Evolutionary conservation across 2,329 filamentous ascomycete species (phyloP).

Genomic region (Ceratocystis variospora): DNA sequence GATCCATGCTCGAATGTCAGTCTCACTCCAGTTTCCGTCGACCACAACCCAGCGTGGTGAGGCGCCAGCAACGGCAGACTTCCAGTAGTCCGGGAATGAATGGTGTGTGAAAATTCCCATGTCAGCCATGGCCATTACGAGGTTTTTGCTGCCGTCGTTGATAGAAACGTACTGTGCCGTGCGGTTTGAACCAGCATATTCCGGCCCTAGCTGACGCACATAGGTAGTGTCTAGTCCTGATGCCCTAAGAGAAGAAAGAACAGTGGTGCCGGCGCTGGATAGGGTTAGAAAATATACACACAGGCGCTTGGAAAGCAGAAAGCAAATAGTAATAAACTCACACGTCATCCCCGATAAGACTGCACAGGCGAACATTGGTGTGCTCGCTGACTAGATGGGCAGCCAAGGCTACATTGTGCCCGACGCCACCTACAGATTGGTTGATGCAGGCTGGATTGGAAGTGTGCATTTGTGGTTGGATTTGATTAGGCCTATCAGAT

Average conservation of each 20-base stretch:
- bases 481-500: conserved; percentile 23
- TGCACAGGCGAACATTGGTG: conserved; percentile 57
- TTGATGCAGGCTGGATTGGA: conserved; percentile 74
- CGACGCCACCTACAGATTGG: conserved; percentile 81
- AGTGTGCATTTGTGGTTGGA: conserved; percentile 49
- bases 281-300: conserved; percentile 9
- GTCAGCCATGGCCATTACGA: conserved; percentile 89
- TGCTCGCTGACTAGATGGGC: conserved; percentile 52
- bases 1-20: conserved; percentile 55
- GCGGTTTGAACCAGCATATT: conserved; percentile 39
- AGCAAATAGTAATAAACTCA: conserved; percentile 27
- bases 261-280: conserved; percentile 55
- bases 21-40: conserved; percentile 71
- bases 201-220: conserved; percentile 42
- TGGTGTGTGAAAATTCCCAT: conserved; percentile 67
- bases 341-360: conserved; percentile 66
- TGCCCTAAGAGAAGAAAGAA: conserved; percentile 50
- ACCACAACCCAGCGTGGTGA: conserved; percentile 66
- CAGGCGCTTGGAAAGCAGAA: neutral
- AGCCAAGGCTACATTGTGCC: conserved; percentile 79
- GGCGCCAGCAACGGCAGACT: conserved; percentile 40
- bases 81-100: conserved; percentile 44
- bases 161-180: conserved; percentile 88
- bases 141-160: conserved; percentile 69
- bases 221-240: conserved; percentile 51